Base-by-base conservation (phyloP, 2,329 filamentous ascomycete species). In the Sporothrix humicola region DNA sequence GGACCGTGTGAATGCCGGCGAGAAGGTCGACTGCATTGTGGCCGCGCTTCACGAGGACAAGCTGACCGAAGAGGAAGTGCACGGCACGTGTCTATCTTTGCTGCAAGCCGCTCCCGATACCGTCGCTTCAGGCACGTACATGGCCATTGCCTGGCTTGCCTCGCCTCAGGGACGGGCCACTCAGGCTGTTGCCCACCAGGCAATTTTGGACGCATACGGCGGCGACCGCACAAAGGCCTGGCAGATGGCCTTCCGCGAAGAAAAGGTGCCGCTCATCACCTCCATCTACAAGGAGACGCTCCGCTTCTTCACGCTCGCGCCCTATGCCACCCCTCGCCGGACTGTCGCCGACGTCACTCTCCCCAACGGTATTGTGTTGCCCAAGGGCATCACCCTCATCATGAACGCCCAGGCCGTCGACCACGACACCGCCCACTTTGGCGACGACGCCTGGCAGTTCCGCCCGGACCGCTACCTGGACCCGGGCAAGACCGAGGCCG, bases 11-110 rank as follows among this genome's bases (percentile, higher is more conserved):
- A 8, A 15, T 42, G 42, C 69, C 37, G 69, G 69, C 37, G 69
- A 71, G 42, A 71, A 23, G 7, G 69, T 71, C 54, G 69, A 71
- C 69, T 71, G 69, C 68, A 70, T 70, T 37, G 68, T 70, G 17
- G 52, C 68, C 37, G 50, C 68, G 3, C 68, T 70, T 37, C 68
- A 70, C 68, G 68, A 44, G 50, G 68, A 70, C 52, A 70, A 70
- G 68, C 68, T 70, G 15, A 70, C 52, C 31, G 52, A 70, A 12
- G 68, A 70, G 9, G 68, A 70, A n/a, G 68, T 70, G 3, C 68
- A 70, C 54, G 69, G 69, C 69, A 71, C 69, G 9, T 71, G 69
- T 31, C 23, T 71, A 20, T 71, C 69, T 12, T 23, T 71, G n/a
- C 69, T 71, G n/a, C 69, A 71, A 44, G 69, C 69, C 7, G 69